A percentile compares a stretch with the other conserved stretches of the same genome.
phyloP scores from a whole-genome alignment of 2,329 filamentous ascomycete species.

The Ophiostoma pallidulum region DNA sequence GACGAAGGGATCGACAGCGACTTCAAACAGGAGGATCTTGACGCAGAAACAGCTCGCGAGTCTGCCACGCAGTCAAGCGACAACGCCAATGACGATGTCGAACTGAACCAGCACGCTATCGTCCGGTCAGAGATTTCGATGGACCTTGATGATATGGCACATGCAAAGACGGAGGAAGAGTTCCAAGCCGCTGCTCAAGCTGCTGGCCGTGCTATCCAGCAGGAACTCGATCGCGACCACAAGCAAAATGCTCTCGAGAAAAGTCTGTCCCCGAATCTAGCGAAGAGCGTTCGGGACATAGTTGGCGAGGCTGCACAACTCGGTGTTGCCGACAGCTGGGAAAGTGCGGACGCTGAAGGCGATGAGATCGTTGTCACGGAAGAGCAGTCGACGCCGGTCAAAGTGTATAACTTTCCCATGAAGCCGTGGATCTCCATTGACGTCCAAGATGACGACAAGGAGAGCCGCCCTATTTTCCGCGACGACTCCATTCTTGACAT shows the following conservation, averaged over 20 bases:
- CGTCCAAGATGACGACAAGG: slow-evolving; percentile 49
- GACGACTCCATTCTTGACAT: slow-evolving; percentile 83
- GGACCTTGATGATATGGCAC: slow-evolving; percentile 40
- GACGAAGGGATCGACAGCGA: slow-evolving; percentile 9
- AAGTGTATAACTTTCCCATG: slow-evolving; percentile 93
- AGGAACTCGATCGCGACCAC: slow-evolving; percentile 45
- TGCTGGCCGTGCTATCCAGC: slow-evolving; percentile 40
- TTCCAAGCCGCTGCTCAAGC: slow-evolving; percentile 40
- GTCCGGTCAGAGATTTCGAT: slow-evolving; percentile 31
- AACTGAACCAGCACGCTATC: slow-evolving; percentile 32
- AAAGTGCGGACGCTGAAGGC: slow-evolving; percentile 64
- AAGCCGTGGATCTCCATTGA: slow-evolving; percentile 89
- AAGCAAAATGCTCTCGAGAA: slow-evolving; percentile 46
- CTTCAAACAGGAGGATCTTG: slow-evolving; percentile 45
- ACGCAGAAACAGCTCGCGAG: slow-evolving; percentile 59
- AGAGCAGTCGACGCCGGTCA: slow-evolving; percentile 55
- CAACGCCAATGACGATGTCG: slow-evolving; percentile 49
- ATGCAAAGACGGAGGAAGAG: slow-evolving; percentile 43
- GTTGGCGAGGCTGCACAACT: slow-evolving; percentile 51
- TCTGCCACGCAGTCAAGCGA: slow-evolving; percentile 46
- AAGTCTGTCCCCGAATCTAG: slow-evolving; percentile 39
- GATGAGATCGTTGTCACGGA: slow-evolving; percentile 57
- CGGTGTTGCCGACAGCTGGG: slow-evolving; percentile 76
- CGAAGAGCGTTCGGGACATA: slow-evolving; percentile 38
- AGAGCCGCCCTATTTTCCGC: slow-evolving; percentile 55